Conservation (phyloP, 1,139 yeast species). For the Pichia sp. region DNA sequence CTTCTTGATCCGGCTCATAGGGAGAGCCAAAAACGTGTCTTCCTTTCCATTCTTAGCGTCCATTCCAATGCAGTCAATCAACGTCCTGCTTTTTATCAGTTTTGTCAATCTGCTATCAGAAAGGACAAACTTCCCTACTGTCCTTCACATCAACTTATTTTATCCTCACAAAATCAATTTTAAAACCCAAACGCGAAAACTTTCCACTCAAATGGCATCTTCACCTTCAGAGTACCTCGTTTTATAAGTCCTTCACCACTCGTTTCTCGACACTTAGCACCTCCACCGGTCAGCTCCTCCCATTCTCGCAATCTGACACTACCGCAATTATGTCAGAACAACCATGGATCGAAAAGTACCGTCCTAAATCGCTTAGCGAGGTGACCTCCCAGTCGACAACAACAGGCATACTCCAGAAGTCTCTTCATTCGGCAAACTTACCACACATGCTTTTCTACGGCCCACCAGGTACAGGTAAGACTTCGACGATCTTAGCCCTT, state of each 20-base stretch:
- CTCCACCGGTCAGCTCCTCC: not conserved
- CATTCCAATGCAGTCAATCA: not conserved
- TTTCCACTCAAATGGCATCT: not conserved
- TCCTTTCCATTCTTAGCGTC: constrained; percentile 13
- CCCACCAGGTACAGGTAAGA: constrained; percentile 97
- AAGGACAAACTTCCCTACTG: too few relatives aligned
- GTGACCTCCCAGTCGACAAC: constrained; percentile 92
- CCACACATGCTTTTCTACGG: constrained; percentile 97
- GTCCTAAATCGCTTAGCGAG: constrained; percentile 80
- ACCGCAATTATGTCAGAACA: constrained; percentile 12
- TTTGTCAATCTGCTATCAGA: not conserved
- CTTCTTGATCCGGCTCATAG: constrained; percentile 75
- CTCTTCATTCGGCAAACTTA: constrained; percentile 71
- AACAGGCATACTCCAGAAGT: constrained; percentile 74
- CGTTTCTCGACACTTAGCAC: not conserved
- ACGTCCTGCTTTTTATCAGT: too few relatives aligned
- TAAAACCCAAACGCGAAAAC: constrained; percentile 4
- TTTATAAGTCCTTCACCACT: not conserved
- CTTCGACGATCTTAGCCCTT: constrained; percentile 85
- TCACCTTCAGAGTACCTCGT: not conserved
- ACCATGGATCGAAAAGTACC: constrained; percentile 29
- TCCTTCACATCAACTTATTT: not conserved
- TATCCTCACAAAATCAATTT: not conserved
- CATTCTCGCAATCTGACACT: not conserved
- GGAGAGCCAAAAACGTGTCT: constrained; percentile 39